Evolutionary conservation across 768 basidiomycete species (phyloP).

Genomic region (Lactarius psammicola): DNA sequence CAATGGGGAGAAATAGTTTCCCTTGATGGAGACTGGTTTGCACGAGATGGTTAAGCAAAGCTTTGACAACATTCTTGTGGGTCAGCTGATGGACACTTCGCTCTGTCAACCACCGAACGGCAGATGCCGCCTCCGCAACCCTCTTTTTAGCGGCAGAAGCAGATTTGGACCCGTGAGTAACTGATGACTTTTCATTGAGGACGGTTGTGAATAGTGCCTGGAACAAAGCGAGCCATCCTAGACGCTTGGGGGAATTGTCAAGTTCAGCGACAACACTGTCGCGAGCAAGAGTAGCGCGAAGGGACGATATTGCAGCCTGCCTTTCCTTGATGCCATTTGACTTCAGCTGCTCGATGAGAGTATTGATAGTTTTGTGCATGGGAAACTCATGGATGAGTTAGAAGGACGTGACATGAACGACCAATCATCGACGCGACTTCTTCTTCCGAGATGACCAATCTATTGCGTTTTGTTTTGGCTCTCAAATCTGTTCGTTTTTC

Average conservation of each 20-base stretch:
- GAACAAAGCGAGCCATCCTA: constrained; percentile 65
- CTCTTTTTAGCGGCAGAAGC: constrained; percentile 52
- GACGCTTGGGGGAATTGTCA: constrained; percentile 39
- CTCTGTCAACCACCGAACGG: constrained; percentile 74
- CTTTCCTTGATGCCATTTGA: constrained; percentile 70
- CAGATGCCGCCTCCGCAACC: constrained; percentile 62
- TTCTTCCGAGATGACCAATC: constrained; percentile 13
- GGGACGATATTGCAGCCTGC: constrained; percentile 54
- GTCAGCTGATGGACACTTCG: constrained; percentile 54
- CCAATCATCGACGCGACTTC: background rate
- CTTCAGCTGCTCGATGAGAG: constrained; percentile 50
- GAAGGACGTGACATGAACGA: background rate
- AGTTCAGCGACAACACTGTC: constrained; percentile 45
- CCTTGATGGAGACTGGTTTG: constrained; percentile 55
- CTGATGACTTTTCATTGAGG: constrained; percentile 54
- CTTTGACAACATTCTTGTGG: constrained; percentile 49
- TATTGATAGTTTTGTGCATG: constrained; percentile 45
- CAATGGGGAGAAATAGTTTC: constrained; percentile 58
- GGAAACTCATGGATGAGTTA: constrained; percentile 13
- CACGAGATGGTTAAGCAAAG: constrained; percentile 63
- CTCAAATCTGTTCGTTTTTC: background rate
- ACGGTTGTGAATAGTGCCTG: constrained; percentile 71
- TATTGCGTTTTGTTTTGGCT: constrained; percentile 22
- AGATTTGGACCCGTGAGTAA: constrained; percentile 38
- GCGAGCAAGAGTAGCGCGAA: constrained; percentile 52